phyloP scores from a whole-genome alignment of 108 stramenopile species.

The Conticribra weissflogii region DNA sequence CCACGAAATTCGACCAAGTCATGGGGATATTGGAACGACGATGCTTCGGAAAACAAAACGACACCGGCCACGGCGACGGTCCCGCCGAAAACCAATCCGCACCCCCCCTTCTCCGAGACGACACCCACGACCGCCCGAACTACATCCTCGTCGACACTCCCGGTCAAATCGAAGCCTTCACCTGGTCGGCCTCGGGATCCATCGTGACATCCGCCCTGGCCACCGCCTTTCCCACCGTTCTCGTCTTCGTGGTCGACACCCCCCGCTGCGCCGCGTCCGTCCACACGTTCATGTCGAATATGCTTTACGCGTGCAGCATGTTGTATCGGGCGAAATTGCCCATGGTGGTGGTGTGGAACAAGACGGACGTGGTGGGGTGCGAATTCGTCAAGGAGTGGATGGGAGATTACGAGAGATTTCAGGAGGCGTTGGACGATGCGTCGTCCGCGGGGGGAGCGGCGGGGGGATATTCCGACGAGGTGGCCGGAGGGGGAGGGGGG shows the following conservation, averaged over 20 bases:
- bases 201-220: slow-evolving; percentile 96
- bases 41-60: slow-evolving; percentile 31
- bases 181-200: slow-evolving; percentile 97
- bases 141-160: slow-evolving; percentile 98
- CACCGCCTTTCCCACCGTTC: slow-evolving; percentile 92
- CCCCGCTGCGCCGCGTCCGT: slow-evolving; percentile 91
- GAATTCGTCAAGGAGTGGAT: slow-evolving; percentile 97
- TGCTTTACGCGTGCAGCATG: slow-evolving; percentile 99
- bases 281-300: slow-evolving; percentile 99
- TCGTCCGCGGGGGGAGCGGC: slow-evolving; percentile 18
- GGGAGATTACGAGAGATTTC: slow-evolving; percentile 96
- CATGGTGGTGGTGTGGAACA: slow-evolving; percentile 95
- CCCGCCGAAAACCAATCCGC: background rate
- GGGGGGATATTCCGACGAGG: slow-evolving; percentile 49
- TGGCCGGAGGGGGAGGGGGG: slow-evolving; percentile 49
- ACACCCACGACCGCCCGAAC: slow-evolving; percentile 36
- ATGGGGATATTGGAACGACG: slow-evolving; percentile 91
- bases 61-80: no score
- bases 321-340: slow-evolving; percentile 95
- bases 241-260: slow-evolving; percentile 97
- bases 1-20: slow-evolving; percentile 99
- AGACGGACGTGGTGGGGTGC: slow-evolving; percentile 86
- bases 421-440: slow-evolving; percentile 90
- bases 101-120: background rate
- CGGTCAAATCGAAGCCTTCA: slow-evolving; percentile 99